Conservation (phyloP, 768 basidiomycete genomes). For the Russula olivacea region DNA sequence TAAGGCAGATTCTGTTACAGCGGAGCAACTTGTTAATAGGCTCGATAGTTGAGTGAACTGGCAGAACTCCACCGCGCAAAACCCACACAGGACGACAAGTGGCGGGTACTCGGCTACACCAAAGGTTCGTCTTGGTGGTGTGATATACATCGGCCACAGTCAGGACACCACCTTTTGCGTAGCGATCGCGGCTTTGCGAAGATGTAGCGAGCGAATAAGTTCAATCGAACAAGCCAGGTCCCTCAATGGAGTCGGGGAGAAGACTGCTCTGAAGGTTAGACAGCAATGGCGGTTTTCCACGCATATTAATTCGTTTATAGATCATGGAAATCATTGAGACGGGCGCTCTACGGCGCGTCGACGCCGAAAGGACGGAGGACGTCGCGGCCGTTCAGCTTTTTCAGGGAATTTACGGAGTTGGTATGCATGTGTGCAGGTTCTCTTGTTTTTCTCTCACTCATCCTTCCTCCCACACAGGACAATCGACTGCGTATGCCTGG, state of each 20-base stretch:
- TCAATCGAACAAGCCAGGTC: constrained; percentile 52
- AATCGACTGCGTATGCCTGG: constrained; percentile 62
- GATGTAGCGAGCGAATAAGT: constrained; percentile 52
- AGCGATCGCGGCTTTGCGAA: constrained; percentile 58
- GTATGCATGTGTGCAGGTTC: constrained; percentile 36
- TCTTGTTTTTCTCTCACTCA: neutral
- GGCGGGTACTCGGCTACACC: constrained; percentile 58
- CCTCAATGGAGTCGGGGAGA: constrained; percentile 61
- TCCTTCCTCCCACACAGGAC: constrained; percentile 40
- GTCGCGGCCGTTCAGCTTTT: constrained; percentile 53
- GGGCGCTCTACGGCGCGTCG: constrained; percentile 62
- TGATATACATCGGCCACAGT: neutral
- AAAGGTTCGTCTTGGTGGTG: constrained; percentile 46
- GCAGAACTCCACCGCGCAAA: constrained; percentile 59
- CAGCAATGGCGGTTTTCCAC: neutral
- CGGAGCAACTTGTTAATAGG: neutral
- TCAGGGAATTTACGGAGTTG: constrained; percentile 82
- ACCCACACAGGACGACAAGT: constrained; percentile 53
- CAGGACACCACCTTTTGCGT: neutral
- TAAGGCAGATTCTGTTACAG: constrained; percentile 39
- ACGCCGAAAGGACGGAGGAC: constrained; percentile 61
- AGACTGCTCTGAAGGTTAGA: constrained; percentile 65
- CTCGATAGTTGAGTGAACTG: constrained; percentile 56
- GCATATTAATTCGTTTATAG: constrained; percentile 33
- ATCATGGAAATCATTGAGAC: constrained; percentile 79